phyloP scores from a whole-genome alignment of 1,284 basidiomycete species.

The Phylloporus gajari region DNA sequence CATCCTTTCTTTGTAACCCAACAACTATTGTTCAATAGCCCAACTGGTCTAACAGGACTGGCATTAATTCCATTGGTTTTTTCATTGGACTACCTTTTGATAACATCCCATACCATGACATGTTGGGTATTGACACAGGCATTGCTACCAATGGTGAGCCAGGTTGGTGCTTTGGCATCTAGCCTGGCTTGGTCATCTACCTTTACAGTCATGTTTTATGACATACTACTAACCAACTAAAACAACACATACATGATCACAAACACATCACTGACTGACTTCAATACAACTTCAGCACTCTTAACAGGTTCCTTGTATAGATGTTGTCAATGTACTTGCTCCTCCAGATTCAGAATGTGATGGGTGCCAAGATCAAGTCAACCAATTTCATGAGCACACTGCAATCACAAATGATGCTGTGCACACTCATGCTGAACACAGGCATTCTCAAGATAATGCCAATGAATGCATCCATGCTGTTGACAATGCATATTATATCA shows the following conservation, averaged over 20 bases:
- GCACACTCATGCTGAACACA: slow-evolving; percentile 7
- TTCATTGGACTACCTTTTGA: slow-evolving; percentile 7
- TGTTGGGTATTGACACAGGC: slow-evolving; percentile 3
- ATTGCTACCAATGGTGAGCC: slow-evolving; percentile 5
- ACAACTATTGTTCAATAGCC: slow-evolving; percentile 5
- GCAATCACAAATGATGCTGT: slow-evolving; percentile 6
- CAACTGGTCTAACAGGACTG: slow-evolving; percentile 11
- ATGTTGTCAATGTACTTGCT: slow-evolving; percentile 11
- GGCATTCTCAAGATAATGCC: slow-evolving; percentile 1
- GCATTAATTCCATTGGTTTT: slow-evolving; percentile 7
- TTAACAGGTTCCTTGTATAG: slow-evolving; percentile 4
- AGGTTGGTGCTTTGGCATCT: slow-evolving; percentile 5
- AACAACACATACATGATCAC: slow-evolving; percentile 5
- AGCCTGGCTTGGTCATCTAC: slow-evolving; percentile 4
- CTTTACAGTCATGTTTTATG: slow-evolving; percentile 9
- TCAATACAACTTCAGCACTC: slow-evolving; percentile 9
- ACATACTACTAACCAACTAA: slow-evolving; percentile 2
- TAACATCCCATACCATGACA: neutral
- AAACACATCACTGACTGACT: slow-evolving; percentile 2
- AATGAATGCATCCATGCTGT: neutral
- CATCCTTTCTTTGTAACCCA: slow-evolving; percentile 15
- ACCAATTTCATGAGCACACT: neutral
- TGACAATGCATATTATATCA: neutral
- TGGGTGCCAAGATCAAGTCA: slow-evolving; percentile 1
- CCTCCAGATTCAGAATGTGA: slow-evolving; percentile 4